Conservation (phyloP, 2,329 filamentous ascomycete species). For the Paramyrothecium sp. region DNA sequence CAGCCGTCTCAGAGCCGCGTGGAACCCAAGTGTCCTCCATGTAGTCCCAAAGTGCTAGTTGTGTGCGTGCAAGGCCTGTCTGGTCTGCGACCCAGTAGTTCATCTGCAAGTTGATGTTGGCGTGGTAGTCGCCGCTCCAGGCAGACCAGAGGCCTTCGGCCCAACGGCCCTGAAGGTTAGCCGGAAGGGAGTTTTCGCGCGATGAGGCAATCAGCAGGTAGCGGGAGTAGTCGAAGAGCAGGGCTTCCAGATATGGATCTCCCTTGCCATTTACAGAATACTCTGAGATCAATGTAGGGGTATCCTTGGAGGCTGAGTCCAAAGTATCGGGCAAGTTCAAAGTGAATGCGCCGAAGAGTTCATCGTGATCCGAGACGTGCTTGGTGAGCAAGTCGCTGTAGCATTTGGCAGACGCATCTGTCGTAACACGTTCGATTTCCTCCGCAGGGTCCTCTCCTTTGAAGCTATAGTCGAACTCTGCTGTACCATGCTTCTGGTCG, state of each 20-base stretch:
- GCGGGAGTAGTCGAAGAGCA: constrained; percentile 52
- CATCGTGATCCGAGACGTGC: constrained; percentile 40
- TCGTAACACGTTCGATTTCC: constrained; percentile 30
- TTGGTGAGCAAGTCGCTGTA: constrained; percentile 25
- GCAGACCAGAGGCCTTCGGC: constrained; percentile 36
- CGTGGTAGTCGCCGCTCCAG: constrained; percentile 55
- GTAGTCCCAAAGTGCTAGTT: constrained; percentile 48
- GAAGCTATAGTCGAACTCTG: constrained; percentile 42
- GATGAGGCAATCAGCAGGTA: constrained; percentile 56
- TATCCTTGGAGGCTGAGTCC: constrained; percentile 37
- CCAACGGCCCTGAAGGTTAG: constrained; percentile 59
- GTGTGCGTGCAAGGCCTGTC: constrained; percentile 45
- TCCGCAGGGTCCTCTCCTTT: constrained; percentile 42
- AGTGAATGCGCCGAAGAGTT: constrained; percentile 35
- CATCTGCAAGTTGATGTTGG: constrained; percentile 62
- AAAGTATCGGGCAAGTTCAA: constrained; percentile 43
- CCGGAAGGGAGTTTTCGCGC: constrained; percentile 47
- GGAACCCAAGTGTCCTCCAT: constrained; percentile 54
- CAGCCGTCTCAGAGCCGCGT: constrained; percentile 50
- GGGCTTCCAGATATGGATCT: constrained; percentile 50
- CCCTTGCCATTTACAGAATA: constrained; percentile 21
- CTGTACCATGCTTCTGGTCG: constrained; percentile 46
- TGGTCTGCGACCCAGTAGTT: constrained; percentile 58
- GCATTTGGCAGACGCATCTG: constrained; percentile 28
- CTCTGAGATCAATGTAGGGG: constrained; percentile 12